These are phyloP conservation scores for Trifolium fragiferum DNA, from an alignment of 306 rosid species.

Conservation along the genomic window DNA sequence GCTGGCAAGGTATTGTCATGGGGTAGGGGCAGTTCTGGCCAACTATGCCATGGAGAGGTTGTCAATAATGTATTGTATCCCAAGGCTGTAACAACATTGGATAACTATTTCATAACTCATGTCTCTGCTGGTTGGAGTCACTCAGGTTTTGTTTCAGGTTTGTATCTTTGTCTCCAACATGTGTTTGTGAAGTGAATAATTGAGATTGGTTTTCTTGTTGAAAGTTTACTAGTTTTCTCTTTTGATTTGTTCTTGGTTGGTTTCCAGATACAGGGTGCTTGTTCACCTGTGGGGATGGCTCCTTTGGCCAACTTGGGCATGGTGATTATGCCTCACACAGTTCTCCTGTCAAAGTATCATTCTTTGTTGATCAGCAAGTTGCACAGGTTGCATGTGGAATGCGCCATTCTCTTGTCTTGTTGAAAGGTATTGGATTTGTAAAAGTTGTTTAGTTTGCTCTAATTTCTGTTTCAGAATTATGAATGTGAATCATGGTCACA, in stretches of 20 bases:
- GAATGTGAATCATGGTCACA: neutral
- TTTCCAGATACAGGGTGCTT: slow-evolving; percentile 61
- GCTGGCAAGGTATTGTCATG: slow-evolving; percentile 82
- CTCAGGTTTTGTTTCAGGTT: slow-evolving; percentile 96
- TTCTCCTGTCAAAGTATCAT: slow-evolving; percentile 64
- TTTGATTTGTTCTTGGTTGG: slow-evolving; percentile 30
- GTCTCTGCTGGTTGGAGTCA: slow-evolving; percentile 97
- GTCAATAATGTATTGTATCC: slow-evolving; percentile 57
- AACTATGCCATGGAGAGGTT: slow-evolving; percentile 72
- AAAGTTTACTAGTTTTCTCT: neutral
- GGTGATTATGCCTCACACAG: slow-evolving; percentile 65
- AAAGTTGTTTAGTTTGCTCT: neutral
- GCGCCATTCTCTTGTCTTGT: slow-evolving; percentile 88
- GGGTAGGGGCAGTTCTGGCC: slow-evolving; percentile 93
- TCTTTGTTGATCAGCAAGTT: slow-evolving; percentile 59
- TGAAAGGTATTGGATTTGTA: slow-evolving; percentile 59
- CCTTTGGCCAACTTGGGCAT: slow-evolving; percentile 98
- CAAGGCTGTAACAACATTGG: slow-evolving; percentile 58
- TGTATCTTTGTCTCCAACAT: neutral
- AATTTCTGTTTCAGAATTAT: slow-evolving; percentile 1
- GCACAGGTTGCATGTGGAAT: slow-evolving; percentile 80
- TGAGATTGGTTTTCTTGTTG: neutral
- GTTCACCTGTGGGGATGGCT: slow-evolving; percentile 90
- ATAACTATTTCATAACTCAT: slow-evolving; percentile 53
- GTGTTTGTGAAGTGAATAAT: neutral